Conservation (phyloP, 352 stramenopile genomes). For the Globisporangium sylvaticum region DNA sequence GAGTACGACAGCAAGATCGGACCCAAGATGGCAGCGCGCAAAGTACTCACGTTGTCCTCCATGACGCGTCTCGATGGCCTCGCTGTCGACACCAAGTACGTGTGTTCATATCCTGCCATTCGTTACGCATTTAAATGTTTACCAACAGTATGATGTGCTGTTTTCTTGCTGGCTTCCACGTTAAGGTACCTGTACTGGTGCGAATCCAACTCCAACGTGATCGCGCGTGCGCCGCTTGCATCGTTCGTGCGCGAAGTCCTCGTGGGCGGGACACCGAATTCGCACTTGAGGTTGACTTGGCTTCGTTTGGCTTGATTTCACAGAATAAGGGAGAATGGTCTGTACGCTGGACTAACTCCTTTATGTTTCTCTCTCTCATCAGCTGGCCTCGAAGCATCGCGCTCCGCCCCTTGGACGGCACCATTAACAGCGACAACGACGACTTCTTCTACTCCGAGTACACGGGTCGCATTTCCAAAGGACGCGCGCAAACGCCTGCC, state of each 20-base stretch:
- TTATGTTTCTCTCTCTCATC: not conserved
- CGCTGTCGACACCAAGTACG: conserved; percentile 48
- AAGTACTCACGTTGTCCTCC: conserved; percentile 38
- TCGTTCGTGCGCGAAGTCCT: conserved; percentile 48
- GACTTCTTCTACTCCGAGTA: conserved; percentile 63
- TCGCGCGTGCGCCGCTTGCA: conserved; percentile 41
- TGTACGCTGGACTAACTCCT: no score
- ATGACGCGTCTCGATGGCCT: conserved; percentile 57
- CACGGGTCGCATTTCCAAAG: conserved; percentile 47
- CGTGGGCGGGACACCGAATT: conserved; percentile 48
- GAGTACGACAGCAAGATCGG: conserved; percentile 7
- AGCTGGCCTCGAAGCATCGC: conserved; percentile 64
- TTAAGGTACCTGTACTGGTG: conserved; percentile 66
- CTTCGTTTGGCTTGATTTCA: not conserved
- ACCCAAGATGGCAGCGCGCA: conserved; percentile 17
- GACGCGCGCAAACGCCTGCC: conserved; percentile 20
- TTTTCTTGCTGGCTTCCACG: conserved; percentile 5
- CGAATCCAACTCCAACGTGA: conserved; percentile 59
- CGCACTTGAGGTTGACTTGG: conserved; percentile 37
- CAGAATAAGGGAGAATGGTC: not conserved
- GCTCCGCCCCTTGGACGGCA: conserved; percentile 32
- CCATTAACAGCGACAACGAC: conserved; percentile 27
- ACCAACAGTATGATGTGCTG: not conserved
- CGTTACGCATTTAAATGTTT: not conserved
- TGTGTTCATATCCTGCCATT: not conserved